Percentiles rank a stretch among this genome's conserved stretches.
phyloP scores from a whole-genome alignment of 1,284 basidiomycete species.

The Tilletia setariae region DNA sequence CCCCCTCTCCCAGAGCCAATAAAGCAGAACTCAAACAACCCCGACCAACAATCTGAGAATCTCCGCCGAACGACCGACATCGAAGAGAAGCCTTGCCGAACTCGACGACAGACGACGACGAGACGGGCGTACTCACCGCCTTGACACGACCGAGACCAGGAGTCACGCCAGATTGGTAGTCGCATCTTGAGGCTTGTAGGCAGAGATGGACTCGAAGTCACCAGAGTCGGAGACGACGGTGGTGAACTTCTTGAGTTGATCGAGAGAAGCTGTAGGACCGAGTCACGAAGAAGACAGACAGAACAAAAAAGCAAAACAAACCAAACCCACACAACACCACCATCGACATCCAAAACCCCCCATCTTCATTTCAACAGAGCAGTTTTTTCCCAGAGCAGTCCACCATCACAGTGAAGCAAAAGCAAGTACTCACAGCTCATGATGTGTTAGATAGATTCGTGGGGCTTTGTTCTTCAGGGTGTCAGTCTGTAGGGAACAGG shows the following conservation, averaged over 20 bases:
- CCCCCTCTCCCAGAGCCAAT: no score
- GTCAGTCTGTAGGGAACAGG: no score
- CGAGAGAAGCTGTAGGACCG: slow-evolving; percentile 39
- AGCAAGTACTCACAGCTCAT: background rate
- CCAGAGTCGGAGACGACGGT: slow-evolving; percentile 53
- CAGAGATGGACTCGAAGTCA: slow-evolving; percentile 52
- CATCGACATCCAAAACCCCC: no score
- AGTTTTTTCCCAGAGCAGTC: no score
- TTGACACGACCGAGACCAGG: slow-evolving; percentile 81
- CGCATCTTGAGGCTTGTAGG: slow-evolving; percentile 55
- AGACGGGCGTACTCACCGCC: slow-evolving; percentile 79
- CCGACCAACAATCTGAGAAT: slow-evolving; percentile 95
- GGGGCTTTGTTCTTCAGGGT: background rate
- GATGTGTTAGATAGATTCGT: background rate
- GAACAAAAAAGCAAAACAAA: no score
- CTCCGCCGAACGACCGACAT: slow-evolving; percentile 92
- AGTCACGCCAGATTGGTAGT: slow-evolving; percentile 55
- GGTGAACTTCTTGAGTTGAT: slow-evolving; percentile 52
- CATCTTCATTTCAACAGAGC: no score
- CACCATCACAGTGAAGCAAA: no score
- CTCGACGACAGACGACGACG: slow-evolving; percentile 76
- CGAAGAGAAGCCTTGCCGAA: slow-evolving; percentile 81
- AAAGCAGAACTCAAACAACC: no score
- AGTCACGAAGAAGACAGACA: no score
- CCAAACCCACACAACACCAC: no score